Evolutionary conservation across 1,284 basidiomycete species (phyloP), one percentile per base, ranked within the genome.

Genomic region (Ustilago tritici): DNA sequence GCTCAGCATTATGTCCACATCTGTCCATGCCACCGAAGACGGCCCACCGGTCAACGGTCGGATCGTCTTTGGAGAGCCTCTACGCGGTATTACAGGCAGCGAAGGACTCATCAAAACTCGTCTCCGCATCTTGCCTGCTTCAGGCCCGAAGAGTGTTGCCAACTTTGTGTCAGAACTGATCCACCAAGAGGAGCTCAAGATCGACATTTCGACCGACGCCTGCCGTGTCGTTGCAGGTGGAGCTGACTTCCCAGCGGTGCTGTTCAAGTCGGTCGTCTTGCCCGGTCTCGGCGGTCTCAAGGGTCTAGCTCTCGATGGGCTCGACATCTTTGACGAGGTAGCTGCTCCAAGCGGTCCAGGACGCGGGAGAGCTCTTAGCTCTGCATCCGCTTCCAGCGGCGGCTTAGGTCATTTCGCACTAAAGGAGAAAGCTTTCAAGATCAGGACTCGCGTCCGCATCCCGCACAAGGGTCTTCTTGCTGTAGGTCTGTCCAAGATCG

Each of bases 301-400:
- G 12, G 73, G 69, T 5, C 36, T 83, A n/a, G 47, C 47, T 4
- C 56, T 82, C n/a, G 57, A 72, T 0, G 59, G 69, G 1, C 71
- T 83, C 28, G 63, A 77, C 47, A 73, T 83, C 11, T 65, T 82
- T 28, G 81, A 79, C 47, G 81, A 83, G 55, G 76, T 77, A 6
- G 49, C 70, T 15, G 70, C 70, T 8, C 74, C 74, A 46, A 71
- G 65, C 10, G 73, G 73, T 32, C 73, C 73, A 1, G 73, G 73
- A 2, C 65, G 73, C 7, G 73, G 73, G 3, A 31, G 73, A 38
- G 73, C 73, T 2, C 23, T 76, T 28, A 63, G 63, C 62, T 68
- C 76, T 19, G 57, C 68, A 23, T 70, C 76, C n/a, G 53, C 65
- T 28, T 65, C 64, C n/a, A 71, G 76, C 54, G 61, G 65, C 60